These are phyloP conservation scores for Phyllosticta capitalensis DNA, from an alignment of 2,329 filamentous ascomycete genomes.

Conservation along the genomic window DNA sequence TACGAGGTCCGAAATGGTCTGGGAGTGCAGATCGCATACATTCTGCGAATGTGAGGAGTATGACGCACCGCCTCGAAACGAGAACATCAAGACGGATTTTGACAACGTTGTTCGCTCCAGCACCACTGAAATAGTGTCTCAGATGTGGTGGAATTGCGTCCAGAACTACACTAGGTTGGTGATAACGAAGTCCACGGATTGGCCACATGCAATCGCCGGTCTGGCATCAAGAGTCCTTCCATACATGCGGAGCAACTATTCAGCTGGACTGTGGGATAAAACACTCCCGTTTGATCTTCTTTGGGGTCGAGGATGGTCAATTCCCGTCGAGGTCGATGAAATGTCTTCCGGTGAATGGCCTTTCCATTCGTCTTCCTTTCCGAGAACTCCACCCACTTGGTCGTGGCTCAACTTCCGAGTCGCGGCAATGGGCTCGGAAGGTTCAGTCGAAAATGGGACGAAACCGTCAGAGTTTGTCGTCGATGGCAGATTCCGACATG, in stretches of 20 bases:
- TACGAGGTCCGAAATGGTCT: constrained; percentile 1
- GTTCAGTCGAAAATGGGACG: too few species aligned
- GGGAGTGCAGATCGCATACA: neutral
- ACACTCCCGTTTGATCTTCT: neutral
- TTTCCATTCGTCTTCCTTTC: neutral
- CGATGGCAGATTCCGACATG: too few species aligned
- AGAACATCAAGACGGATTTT: too few species aligned
- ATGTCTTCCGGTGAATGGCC: neutral
- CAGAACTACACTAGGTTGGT: neutral
- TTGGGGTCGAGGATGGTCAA: neutral
- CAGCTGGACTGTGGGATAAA: neutral
- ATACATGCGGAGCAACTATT: neutral
- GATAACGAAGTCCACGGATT: neutral
- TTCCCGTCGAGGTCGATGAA: neutral
- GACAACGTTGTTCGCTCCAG: too few species aligned
- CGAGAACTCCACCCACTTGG: neutral
- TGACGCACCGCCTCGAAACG: too few species aligned
- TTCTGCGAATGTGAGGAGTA: neutral
- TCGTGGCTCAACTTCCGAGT: neutral
- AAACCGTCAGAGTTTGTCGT: too few species aligned
- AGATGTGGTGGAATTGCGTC: neutral
- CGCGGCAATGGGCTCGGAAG: too few species aligned
- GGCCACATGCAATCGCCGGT: neutral
- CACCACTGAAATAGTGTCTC: too few species aligned
- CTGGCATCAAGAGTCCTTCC: neutral